Evolutionary conservation across 2,329 filamentous ascomycete genomes (phyloP).

Genomic region (Arthrobotrys sphaeroides): DNA sequence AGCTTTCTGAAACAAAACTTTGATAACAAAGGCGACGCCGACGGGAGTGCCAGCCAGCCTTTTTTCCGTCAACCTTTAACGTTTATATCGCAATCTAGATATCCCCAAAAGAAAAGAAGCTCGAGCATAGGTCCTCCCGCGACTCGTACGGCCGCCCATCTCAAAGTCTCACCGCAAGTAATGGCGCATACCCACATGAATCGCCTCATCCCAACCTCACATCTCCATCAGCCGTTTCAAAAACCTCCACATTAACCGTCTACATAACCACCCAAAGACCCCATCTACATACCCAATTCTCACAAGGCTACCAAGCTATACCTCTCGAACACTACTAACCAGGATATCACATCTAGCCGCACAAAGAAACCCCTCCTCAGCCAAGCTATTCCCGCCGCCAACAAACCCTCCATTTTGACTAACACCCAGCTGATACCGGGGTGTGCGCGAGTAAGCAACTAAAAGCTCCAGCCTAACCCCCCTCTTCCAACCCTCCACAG

Average conservation of each 20-base stretch:
- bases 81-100: too few relatives aligned
- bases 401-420: constrained; percentile 9
- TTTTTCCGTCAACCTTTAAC: not conserved
- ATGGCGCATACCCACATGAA: constrained; percentile 2
- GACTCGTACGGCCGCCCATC: not conserved
- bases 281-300: not conserved
- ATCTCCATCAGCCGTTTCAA: not conserved
- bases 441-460: too few relatives aligned
- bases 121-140: not conserved
- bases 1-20: not conserved
- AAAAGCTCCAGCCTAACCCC: not conserved
- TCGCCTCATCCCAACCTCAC: not conserved
- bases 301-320: not conserved
- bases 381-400: constrained; percentile 4
- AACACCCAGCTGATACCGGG: not conserved
- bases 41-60: not conserved
- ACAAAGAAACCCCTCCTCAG: not conserved
- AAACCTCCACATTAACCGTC: not conserved
- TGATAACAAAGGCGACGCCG: constrained; percentile 10
- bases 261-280: not conserved
- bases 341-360: constrained; percentile 20
- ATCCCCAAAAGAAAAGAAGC: too few relatives aligned
- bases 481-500: not conserved
- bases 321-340: not conserved
- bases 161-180: not conserved